phyloP scores from a whole-genome alignment of 139 green algal genomes.

The Volvox reticuliferus region DNA sequence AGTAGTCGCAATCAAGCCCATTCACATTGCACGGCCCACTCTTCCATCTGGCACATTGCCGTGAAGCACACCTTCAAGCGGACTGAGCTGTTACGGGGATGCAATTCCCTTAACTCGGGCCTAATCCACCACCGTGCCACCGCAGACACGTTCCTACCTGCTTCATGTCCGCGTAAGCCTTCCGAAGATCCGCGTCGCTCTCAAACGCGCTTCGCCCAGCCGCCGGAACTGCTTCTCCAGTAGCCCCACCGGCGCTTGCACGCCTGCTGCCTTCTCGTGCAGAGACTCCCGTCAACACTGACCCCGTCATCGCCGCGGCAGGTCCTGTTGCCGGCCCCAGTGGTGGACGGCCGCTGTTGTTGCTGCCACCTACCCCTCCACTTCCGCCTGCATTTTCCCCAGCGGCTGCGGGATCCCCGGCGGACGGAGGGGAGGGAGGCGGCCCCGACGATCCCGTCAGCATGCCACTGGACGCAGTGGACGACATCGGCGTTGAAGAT shows the following conservation, averaged over 20 bases:
- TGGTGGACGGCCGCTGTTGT: neutral
- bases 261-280: neutral
- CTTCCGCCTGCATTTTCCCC: neutral
- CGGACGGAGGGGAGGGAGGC: neutral
- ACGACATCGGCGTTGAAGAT: neutral
- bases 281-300: neutral
- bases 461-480: too few relatives aligned
- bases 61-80: too few relatives aligned
- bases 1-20: too few relatives aligned
- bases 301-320: too few relatives aligned
- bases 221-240: neutral
- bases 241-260: neutral
- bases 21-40: too few relatives aligned
- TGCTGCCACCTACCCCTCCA: neutral
- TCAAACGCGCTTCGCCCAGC: neutral
- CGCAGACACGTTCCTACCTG: constrained; percentile 20
- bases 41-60: too few relatives aligned
- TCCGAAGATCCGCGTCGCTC: constrained; percentile 45
- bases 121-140: too few relatives aligned
- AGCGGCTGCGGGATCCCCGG: neutral
- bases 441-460: too few relatives aligned
- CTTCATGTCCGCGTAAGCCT: constrained; percentile 60
- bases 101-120: too few relatives aligned
- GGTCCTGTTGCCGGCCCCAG: neutral
- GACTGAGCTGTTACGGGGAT: too few relatives aligned